Evolutionary conservation across 257 asterid genomes (phyloP).

Genomic region (Primulina huaijiensis): DNA sequence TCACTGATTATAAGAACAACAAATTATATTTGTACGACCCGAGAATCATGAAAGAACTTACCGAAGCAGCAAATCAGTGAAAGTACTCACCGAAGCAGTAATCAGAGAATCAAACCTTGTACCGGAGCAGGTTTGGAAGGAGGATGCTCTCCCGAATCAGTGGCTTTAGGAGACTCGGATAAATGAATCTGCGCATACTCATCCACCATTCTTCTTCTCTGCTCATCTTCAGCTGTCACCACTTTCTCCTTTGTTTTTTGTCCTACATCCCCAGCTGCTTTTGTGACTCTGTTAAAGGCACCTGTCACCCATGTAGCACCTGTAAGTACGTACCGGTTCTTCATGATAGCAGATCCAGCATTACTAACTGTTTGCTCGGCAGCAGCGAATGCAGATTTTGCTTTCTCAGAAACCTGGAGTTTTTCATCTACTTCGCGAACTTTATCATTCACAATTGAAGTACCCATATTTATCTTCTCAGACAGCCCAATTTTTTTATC

Average conservation of each 20-base stretch:
- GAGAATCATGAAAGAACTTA: not conserved
- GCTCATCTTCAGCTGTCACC: slow-evolving; percentile 70
- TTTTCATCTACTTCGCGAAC: slow-evolving; percentile 83
- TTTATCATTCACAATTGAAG: slow-evolving; percentile 72
- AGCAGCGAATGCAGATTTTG: slow-evolving; percentile 72
- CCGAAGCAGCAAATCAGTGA: not conserved
- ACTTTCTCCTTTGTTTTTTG: slow-evolving; percentile 84
- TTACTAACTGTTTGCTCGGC: slow-evolving; percentile 81
- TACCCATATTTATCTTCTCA: slow-evolving; percentile 73
- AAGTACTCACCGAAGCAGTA: slow-evolving; percentile 23
- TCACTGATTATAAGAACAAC: slow-evolving; percentile 14
- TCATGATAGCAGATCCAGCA: slow-evolving; percentile 88
- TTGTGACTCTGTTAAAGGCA: slow-evolving; percentile 70
- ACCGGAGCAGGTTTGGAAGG: slow-evolving; percentile 64
- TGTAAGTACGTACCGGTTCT: slow-evolving; percentile 74
- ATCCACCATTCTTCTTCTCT: slow-evolving; percentile 77
- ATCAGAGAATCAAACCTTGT: slow-evolving; percentile 61
- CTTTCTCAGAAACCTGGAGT: slow-evolving; percentile 84
- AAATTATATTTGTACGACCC: slow-evolving; percentile 19
- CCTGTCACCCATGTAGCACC: slow-evolving; percentile 88
- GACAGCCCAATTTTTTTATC: slow-evolving; percentile 74
- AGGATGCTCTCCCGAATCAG: slow-evolving; percentile 45
- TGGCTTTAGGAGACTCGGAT: slow-evolving; percentile 71
- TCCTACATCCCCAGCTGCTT: slow-evolving; percentile 90
- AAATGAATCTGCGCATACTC: slow-evolving; percentile 78